Evolutionary conservation across 495 filamentous ascomycete genomes (phyloP).

Genomic region (Aspergillus steynii): DNA sequence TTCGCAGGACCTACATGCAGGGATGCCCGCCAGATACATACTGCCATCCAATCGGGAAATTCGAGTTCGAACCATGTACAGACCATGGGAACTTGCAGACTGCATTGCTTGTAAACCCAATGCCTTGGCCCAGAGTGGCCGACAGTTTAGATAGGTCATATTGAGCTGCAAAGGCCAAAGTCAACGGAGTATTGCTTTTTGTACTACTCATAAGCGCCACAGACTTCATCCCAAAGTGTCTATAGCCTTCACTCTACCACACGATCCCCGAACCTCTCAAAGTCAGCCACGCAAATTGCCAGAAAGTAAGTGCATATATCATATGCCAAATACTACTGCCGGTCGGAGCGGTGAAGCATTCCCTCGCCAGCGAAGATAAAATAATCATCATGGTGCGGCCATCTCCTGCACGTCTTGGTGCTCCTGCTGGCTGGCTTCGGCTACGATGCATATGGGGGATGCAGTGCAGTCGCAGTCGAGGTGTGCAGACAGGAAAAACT

Average conservation of each 20-base stretch:
- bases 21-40: neutral
- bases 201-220: no score
- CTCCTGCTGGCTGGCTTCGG: conserved; percentile 59
- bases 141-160: neutral
- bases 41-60: neutral
- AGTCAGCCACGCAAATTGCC: neutral
- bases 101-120: neutral
- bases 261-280: neutral
- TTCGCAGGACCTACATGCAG: neutral
- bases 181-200: no score
- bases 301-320: neutral
- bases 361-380: neutral
- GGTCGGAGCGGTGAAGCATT: neutral
- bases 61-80: neutral
- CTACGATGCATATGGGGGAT: conserved; percentile 67
- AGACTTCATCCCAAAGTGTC: no score
- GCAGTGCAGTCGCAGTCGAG: conserved; percentile 50
- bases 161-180: neutral
- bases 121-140: neutral
- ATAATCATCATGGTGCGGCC: neutral
- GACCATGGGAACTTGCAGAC: neutral
- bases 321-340: neutral
- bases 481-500: conserved; percentile 43
- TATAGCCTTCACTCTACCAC: neutral
- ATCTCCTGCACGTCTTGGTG: conserved; percentile 50